Evolutionary conservation across 129 eudicot genomes (phyloP).

Genomic region (Flaveria trinervia): DNA sequence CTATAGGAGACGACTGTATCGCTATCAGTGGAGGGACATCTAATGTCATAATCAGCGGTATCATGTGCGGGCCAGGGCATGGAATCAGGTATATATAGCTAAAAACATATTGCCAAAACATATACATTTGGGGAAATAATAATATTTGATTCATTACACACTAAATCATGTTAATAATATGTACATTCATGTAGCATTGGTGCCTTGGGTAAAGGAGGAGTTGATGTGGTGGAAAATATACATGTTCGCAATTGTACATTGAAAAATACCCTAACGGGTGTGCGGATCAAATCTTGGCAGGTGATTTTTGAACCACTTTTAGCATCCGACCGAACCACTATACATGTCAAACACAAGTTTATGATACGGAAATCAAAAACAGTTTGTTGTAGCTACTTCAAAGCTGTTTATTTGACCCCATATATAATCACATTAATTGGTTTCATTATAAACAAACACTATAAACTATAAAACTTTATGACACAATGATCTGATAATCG

Average conservation of each 20-base stretch:
- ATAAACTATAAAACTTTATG: background rate
- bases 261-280: slow-evolving; percentile 54
- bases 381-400: too few relatives aligned
- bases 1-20: slow-evolving; percentile 70
- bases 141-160: background rate
- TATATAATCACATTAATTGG: too few relatives aligned
- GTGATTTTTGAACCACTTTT: slow-evolving; percentile 23
- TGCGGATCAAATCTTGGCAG: slow-evolving; percentile 64
- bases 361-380: too few relatives aligned
- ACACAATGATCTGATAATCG: background rate
- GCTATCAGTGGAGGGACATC: slow-evolving; percentile 69
- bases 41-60: slow-evolving; percentile 45
- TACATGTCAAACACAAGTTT: background rate
- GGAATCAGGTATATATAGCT: slow-evolving; percentile 62
- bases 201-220: slow-evolving; percentile 59
- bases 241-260: slow-evolving; percentile 58
- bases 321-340: background rate
- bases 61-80: slow-evolving; percentile 79
- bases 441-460: background rate
- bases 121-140: background rate
- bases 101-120: background rate
- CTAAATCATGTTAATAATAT: background rate
- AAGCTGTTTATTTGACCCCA: too few relatives aligned
- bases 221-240: slow-evolving; percentile 59
- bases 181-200: slow-evolving; percentile 51